These are phyloP conservation scores for Claviceps pazoutovae DNA, from an alignment of 2,329 filamentous ascomycete genomes.

Conservation along the genomic window DNA sequence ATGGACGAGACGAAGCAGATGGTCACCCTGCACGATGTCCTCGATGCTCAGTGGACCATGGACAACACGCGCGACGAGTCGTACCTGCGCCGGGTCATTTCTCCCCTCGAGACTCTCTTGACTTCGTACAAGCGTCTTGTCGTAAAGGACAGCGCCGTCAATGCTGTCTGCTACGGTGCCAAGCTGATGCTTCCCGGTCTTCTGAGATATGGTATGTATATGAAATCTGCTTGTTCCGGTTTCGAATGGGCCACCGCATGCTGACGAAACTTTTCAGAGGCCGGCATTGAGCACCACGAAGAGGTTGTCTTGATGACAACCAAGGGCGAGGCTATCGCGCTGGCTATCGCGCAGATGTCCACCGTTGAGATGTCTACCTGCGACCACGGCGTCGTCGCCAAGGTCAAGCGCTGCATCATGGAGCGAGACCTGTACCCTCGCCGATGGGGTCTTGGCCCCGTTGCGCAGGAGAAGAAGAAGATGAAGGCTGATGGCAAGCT, in stretches of 20 bases:
- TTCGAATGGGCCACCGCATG: slow-evolving; percentile 5
- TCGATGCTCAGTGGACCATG: slow-evolving; percentile 90
- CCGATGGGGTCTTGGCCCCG: slow-evolving; percentile 89
- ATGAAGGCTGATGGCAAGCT: slow-evolving; percentile 96
- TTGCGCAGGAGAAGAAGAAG: slow-evolving; percentile 97
- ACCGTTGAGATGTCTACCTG: slow-evolving; percentile 93
- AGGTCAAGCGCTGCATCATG: slow-evolving; percentile 99
- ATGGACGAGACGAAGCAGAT: slow-evolving; percentile 85
- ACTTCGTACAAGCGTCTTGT: slow-evolving; percentile 92
- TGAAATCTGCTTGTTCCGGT: background rate
- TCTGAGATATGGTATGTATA: slow-evolving; percentile 63
- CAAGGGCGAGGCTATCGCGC: slow-evolving; percentile 95
- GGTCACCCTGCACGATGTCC: slow-evolving; percentile 74
- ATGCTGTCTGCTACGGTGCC: slow-evolving; percentile 95
- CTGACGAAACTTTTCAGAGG: slow-evolving; percentile 38
- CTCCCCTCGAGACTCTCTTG: slow-evolving; percentile 82
- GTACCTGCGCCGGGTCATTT: slow-evolving; percentile 81
- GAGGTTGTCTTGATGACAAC: slow-evolving; percentile 98
- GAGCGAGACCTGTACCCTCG: slow-evolving; percentile 95
- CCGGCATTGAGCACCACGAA: slow-evolving; percentile 84
- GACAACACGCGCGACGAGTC: slow-evolving; percentile 94
- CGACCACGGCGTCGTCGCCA: slow-evolving; percentile 94
- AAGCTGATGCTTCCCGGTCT: slow-evolving; percentile 98
- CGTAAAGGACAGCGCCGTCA: slow-evolving; percentile 73
- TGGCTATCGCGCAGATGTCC: slow-evolving; percentile 95